Base-by-base conservation (phyloP, 352 stramenopile genomes). In the Lagenidium sp. region DNA sequence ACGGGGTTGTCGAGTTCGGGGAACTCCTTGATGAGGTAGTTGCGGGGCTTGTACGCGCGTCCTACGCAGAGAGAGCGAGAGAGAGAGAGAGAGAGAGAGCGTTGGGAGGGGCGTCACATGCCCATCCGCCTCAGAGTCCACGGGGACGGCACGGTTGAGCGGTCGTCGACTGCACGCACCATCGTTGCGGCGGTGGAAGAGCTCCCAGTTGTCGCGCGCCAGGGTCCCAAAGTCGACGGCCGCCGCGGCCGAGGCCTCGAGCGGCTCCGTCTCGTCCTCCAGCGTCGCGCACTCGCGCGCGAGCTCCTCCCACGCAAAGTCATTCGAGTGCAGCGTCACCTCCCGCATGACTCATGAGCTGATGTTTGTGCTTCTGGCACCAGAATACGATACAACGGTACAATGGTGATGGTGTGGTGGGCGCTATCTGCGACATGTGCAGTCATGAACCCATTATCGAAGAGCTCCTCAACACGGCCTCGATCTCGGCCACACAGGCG, bases 11-110 rank as follows among this genome's bases (percentile, higher is more conserved):
- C n/a, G n/a, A 91, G 66, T 53, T 87, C 78, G 0, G 78, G 78
- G 29, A 91, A 91, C 53, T 87, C 78, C 50, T 79, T 82, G 29
- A 78, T 56, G 12, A 91, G 58, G 53, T 91, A 91, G 43, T 87
- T 87, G 35, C 78, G 78, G 18, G 78, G 69, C 53, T 86, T 90
- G 63, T 91, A 91, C 6, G 68, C 78, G 43, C 85, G 84, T 18
- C 74, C 77, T 88, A 28, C 25, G 18, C 5, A 25, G 4, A 21
- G 4, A 6, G 22, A 18, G 36, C 29, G 16, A 15, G 30, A 24
- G 18, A 41, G 13, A 4, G 5, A 24, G 23, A 11, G 39, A 45
- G 15, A 19, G 7, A 18, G 7, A 44, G 20, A 26, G 7, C 19
- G 21, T 11, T 18, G 10, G 18, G 6, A 41, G 18, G 26, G 18